Conservation (phyloP, 116 monocot genomes). For the Papilionanthe hybrid region DNA sequence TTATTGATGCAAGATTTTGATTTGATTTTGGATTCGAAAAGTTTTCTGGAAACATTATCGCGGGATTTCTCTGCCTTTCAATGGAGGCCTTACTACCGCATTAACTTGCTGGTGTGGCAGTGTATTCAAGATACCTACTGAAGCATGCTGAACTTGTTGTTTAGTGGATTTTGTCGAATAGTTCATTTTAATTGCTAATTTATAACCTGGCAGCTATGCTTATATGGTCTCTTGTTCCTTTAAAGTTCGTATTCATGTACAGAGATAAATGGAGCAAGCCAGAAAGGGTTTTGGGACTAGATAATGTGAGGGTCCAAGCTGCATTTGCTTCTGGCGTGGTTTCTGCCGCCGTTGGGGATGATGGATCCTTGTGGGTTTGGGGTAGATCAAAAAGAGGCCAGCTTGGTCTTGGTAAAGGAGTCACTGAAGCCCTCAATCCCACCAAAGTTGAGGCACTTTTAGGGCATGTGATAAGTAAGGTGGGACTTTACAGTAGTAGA, state of each 20-base stretch:
- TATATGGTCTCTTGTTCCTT: conserved; percentile 11
- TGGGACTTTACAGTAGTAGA: conserved; percentile 2
- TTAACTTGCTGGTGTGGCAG: too few species aligned
- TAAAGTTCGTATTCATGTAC: conserved; percentile 1
- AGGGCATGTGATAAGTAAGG: conserved; percentile 54
- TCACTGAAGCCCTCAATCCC: conserved; percentile 49
- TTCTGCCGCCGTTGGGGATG: conserved; percentile 66
- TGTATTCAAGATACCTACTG: neutral
- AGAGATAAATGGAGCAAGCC: conserved; percentile 67
- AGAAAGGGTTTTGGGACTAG: conserved; percentile 54
- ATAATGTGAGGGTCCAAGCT: conserved; percentile 38
- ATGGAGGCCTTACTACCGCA: too few species aligned
- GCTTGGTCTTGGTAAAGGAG: conserved; percentile 68
- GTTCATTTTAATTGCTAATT: neutral
- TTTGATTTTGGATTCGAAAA: too few species aligned
- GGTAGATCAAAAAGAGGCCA: conserved; percentile 87
- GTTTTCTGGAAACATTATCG: too few species aligned
- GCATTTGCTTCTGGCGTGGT: conserved; percentile 83
- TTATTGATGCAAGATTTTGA: too few species aligned
- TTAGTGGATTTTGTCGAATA: neutral
- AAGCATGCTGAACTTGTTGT: neutral
- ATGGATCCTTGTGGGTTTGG: conserved; percentile 91
- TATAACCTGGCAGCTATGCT: neutral
- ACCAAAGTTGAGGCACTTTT: conserved; percentile 54
- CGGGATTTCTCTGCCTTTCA: too few species aligned